A percentile compares a stretch with the other conserved stretches of the same genome.
Conservation (phyloP, 2,329 filamentous ascomycete genomes). For the Ophiosphaerella herpotricha region DNA sequence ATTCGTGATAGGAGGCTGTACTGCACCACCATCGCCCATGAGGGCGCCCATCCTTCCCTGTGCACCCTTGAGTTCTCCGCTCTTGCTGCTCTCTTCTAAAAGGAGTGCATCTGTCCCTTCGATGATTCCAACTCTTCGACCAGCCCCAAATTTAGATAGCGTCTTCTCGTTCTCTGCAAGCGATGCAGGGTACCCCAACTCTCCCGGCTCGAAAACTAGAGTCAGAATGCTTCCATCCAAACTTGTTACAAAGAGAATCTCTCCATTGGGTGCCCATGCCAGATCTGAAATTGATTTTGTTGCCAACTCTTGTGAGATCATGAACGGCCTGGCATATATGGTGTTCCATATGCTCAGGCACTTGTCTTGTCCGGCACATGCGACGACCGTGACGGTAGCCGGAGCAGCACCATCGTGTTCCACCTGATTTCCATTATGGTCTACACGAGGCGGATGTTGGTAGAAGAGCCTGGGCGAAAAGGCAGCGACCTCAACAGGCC, state of each 20-base stretch:
- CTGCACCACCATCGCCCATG: slow-evolving; percentile 75
- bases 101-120: slow-evolving; percentile 89
- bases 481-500: slow-evolving; percentile 93
- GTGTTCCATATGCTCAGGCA: slow-evolving; percentile 98
- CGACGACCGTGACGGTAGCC: slow-evolving; percentile 83
- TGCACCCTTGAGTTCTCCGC: slow-evolving; percentile 83
- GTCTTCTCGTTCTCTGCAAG: slow-evolving; percentile 90
- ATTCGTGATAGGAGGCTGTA: slow-evolving; percentile 57
- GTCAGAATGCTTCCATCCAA: slow-evolving; percentile 87
- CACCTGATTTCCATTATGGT: slow-evolving; percentile 48
- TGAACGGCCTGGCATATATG: slow-evolving; percentile 85
- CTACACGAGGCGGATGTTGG: slow-evolving; percentile 63
- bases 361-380: slow-evolving; percentile 95
- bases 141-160: slow-evolving; percentile 88
- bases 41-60: slow-evolving; percentile 97
- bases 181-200: slow-evolving; percentile 86
- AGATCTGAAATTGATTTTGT: slow-evolving; percentile 93
- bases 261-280: slow-evolving; percentile 90
- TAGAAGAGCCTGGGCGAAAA: slow-evolving; percentile 93
- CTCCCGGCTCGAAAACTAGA: slow-evolving; percentile 80
- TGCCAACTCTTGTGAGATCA: slow-evolving; percentile 86
- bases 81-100: slow-evolving; percentile 89
- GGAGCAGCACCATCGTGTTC: slow-evolving; percentile 40
- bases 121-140: slow-evolving; percentile 85
- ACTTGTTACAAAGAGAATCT: slow-evolving; percentile 82